These are phyloP conservation scores for Macrolepiota dolichaula DNA, from an alignment of 768 basidiomycete species.

Conservation along the genomic window DNA sequence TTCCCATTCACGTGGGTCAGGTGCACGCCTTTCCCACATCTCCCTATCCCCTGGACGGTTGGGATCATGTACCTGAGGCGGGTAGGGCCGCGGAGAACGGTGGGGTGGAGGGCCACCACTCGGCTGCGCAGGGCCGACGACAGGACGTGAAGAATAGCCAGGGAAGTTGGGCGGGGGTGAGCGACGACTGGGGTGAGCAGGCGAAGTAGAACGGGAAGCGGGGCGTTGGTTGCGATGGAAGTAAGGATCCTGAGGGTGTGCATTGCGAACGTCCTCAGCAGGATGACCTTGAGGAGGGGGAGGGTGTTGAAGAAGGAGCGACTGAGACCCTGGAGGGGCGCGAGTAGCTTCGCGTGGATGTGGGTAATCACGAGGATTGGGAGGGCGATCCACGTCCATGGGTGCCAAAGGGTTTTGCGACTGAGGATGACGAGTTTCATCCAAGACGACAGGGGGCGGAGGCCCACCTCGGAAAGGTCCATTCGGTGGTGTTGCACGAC, in stretches of 20 bases:
- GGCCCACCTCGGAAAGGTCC: slow-evolving; percentile 83
- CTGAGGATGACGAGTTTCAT: slow-evolving; percentile 66
- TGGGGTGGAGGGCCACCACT: slow-evolving; percentile 38
- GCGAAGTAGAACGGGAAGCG: slow-evolving; percentile 54
- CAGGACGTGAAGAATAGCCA: slow-evolving; percentile 46
- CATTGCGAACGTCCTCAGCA: slow-evolving; percentile 47
- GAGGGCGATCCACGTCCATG: slow-evolving; percentile 69
- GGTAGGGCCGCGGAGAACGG: slow-evolving; percentile 60
- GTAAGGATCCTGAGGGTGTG: slow-evolving; percentile 43
- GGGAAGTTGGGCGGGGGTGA: slow-evolving; percentile 49
- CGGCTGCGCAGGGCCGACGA: slow-evolving; percentile 49
- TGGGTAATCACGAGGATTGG: slow-evolving; percentile 54
- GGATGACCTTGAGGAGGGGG: slow-evolving; percentile 58
- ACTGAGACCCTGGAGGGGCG: slow-evolving; percentile 55
- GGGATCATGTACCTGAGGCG: slow-evolving; percentile 46
- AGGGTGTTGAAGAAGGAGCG: slow-evolving; percentile 64
- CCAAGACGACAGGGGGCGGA: slow-evolving; percentile 77
- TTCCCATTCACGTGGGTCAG: slow-evolving; percentile 54
- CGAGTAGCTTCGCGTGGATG: slow-evolving; percentile 45
- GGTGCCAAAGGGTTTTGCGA: slow-evolving; percentile 74
- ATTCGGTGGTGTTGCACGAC: slow-evolving; percentile 41
- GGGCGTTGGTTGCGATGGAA: slow-evolving; percentile 50
- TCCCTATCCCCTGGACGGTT: slow-evolving; percentile 49
- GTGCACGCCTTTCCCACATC: slow-evolving; percentile 51
- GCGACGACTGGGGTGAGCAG: slow-evolving; percentile 47